phyloP scores from a whole-genome alignment of 108 stramenopile species.

The Cyclotella choctawhatcheeana region DNA sequence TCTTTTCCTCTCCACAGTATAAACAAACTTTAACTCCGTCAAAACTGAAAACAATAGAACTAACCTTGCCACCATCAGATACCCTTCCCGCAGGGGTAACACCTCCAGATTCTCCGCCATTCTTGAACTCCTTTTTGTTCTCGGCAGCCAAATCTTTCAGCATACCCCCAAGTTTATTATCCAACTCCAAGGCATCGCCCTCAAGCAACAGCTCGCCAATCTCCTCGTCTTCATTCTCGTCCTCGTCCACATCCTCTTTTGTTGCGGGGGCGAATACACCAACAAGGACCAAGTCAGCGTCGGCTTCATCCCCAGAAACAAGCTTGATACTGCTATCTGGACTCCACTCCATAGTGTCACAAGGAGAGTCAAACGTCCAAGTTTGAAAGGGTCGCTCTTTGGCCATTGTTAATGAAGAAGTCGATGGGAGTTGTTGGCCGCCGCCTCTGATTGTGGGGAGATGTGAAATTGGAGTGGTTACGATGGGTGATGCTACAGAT shows the following conservation, averaged over 20 bases:
- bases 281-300: constrained; percentile 74
- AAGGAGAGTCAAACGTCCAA: constrained; percentile 83
- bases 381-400: constrained; percentile 62
- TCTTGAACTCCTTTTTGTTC: constrained; percentile 81
- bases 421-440: too few species aligned
- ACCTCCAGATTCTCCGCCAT: constrained; percentile 76
- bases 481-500: background rate
- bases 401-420: background rate
- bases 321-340: constrained; percentile 46
- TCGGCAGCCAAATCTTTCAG: constrained; percentile 68
- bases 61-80: constrained; percentile 40
- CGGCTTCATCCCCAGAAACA: constrained; percentile 21
- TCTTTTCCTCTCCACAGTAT: too few species aligned
- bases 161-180: constrained; percentile 70
- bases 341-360: constrained; percentile 80
- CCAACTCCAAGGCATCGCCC: constrained; percentile 67
- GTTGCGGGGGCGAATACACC: constrained; percentile 74
- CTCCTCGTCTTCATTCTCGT: constrained; percentile 55
- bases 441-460: too few species aligned
- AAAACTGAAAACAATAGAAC: constrained; percentile 1
- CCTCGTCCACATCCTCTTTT: constrained; percentile 50
- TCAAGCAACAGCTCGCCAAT: constrained; percentile 48
- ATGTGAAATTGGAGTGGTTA: too few species aligned
- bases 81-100: constrained; percentile 68
- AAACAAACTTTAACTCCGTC: background rate